Evolutionary conservation across 1,284 basidiomycete genomes (phyloP).

Genomic region (Ustilago hordei): DNA sequence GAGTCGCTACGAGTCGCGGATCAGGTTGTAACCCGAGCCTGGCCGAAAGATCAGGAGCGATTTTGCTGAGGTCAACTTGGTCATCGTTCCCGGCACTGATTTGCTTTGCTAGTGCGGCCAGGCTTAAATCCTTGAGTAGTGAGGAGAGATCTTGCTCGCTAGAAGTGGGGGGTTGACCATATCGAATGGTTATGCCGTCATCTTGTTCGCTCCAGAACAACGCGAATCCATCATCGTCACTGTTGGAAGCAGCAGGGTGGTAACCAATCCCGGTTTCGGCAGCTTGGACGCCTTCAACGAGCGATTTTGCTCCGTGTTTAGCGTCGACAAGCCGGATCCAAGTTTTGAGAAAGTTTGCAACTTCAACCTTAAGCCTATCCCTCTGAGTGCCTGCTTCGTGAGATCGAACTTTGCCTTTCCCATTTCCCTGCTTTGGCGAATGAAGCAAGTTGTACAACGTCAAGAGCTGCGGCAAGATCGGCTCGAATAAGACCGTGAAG

Average conservation of each 20-base stretch:
- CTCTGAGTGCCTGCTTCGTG: conserved; percentile 18
- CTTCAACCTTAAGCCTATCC: conserved; percentile 34
- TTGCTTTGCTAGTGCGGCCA: conserved; percentile 38
- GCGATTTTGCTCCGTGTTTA: conserved; percentile 17
- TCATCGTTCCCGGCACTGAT: conserved; percentile 34
- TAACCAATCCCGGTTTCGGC: conserved; percentile 42
- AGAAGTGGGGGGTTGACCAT: conserved; percentile 2
- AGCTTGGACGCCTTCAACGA: conserved; percentile 24
- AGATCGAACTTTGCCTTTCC: conserved; percentile 37
- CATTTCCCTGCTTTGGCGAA: not conserved
- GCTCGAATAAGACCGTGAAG: conserved; percentile 47
- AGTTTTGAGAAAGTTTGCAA: conserved; percentile 50
- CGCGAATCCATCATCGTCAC: not conserved
- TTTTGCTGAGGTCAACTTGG: conserved; percentile 30
- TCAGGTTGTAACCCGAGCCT: conserved; percentile 48
- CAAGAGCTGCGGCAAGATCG: conserved; percentile 52
- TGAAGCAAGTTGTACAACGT: conserved; percentile 43
- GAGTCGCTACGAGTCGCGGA: conserved; percentile 38
- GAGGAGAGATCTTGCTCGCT: conserved; percentile 28
- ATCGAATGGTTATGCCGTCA: conserved; percentile 33
- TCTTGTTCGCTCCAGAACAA: conserved; percentile 40
- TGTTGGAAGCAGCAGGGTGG: not conserved
- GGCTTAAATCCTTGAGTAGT: conserved; percentile 36
- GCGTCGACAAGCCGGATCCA: conserved; percentile 56
- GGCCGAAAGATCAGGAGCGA: conserved; percentile 40